A percentile compares a stretch with the other conserved stretches of the same genome.
phyloP scores from a whole-genome alignment of 2,329 filamentous ascomycete species.

The Diaporthe amygdali region DNA sequence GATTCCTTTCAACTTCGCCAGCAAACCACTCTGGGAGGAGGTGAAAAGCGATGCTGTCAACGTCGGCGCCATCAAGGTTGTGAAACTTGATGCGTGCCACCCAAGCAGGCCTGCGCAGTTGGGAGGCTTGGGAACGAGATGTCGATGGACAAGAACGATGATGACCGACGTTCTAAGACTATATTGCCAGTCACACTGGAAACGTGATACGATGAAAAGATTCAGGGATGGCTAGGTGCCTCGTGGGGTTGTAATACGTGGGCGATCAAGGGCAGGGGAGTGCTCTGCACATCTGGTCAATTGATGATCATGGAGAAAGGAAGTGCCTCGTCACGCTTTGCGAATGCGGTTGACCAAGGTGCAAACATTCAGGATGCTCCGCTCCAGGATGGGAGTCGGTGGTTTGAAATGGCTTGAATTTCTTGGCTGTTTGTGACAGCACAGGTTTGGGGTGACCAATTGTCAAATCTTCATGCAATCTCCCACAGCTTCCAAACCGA shows the following conservation, averaged over 20 bases:
- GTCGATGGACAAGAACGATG: background rate
- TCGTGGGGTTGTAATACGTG: background rate
- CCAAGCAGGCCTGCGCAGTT: background rate
- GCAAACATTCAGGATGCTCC: too few species aligned
- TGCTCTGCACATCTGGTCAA: background rate
- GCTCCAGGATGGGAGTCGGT: too few species aligned
- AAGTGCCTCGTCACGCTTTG: background rate
- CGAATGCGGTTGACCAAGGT: background rate
- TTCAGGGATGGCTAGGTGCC: background rate
- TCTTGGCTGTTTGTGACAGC: background rate
- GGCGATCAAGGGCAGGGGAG: background rate
- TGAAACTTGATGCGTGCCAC: background rate
- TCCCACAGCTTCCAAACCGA: background rate
- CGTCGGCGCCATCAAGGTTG: accelerated
- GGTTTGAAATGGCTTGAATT: background rate
- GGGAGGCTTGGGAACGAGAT: background rate
- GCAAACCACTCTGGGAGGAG: background rate
- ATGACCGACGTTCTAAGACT: background rate
- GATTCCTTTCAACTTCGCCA: background rate
- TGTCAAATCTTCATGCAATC: background rate
- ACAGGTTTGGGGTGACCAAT: background rate
- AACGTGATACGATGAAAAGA: background rate
- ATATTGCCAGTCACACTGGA: background rate
- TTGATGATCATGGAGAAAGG: background rate
- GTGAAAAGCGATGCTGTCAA: background rate